phyloP scores from a whole-genome alignment of 169 alveolate genomes.

The Eimeria sp. region DNA sequence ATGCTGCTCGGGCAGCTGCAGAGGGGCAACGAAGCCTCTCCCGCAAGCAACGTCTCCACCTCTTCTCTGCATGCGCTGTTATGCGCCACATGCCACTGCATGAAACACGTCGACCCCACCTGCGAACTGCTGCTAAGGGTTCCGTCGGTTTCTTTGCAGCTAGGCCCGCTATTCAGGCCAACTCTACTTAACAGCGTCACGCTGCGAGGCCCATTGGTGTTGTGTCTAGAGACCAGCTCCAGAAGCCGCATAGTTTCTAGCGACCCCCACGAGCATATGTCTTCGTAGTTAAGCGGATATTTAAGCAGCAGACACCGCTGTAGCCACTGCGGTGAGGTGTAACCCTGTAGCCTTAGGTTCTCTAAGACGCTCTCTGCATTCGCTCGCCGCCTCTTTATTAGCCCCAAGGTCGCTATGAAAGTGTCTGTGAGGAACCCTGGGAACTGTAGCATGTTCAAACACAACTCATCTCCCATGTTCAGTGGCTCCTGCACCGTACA shows the following conservation, averaged over 20 bases:
- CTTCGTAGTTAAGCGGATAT: slow-evolving; percentile 51
- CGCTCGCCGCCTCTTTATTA: slow-evolving; percentile 50
- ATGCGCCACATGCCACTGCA: slow-evolving; percentile 58
- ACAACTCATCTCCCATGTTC: slow-evolving; percentile 58
- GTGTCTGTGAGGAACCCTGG: slow-evolving; percentile 59
- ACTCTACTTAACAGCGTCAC: slow-evolving; percentile 1
- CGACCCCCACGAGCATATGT: slow-evolving; percentile 34
- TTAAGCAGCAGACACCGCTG: slow-evolving; percentile 51
- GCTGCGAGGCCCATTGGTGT: slow-evolving; percentile 24
- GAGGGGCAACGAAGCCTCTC: slow-evolving; percentile 40
- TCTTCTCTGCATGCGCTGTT: slow-evolving; percentile 52
- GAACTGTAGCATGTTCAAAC: slow-evolving; percentile 51
- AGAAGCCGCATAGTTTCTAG: slow-evolving; percentile 36
- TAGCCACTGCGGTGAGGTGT: slow-evolving; percentile 68
- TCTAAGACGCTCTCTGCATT: slow-evolving; percentile 46
- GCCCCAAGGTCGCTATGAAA: slow-evolving; percentile 14
- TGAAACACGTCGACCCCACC: slow-evolving; percentile 23
- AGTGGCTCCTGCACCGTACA: slow-evolving; percentile 13
- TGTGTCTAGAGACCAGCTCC: slow-evolving; percentile 34
- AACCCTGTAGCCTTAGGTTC: slow-evolving; percentile 29
- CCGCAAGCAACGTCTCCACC: slow-evolving; percentile 1
- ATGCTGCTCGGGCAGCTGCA: slow-evolving; percentile 63
- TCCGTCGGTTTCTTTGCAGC: background rate
- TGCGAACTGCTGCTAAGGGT: background rate
- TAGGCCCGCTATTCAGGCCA: slow-evolving; percentile 3